Evolutionary conservation across 129 eudicot genomes (phyloP).

Genomic region (Mikania micrantha): DNA sequence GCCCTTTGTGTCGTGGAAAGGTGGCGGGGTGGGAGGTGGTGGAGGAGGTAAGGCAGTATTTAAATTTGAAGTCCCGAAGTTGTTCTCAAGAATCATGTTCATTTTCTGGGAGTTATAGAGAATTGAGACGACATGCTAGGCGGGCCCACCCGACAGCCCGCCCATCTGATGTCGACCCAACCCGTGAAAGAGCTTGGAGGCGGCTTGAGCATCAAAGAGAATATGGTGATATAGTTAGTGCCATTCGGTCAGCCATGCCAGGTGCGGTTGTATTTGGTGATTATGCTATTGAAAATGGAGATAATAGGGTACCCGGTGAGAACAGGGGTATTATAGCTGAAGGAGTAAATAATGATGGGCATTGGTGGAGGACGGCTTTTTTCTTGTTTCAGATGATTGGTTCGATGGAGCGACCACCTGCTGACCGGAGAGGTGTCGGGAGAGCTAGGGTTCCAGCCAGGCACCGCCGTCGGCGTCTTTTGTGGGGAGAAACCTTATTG

Average conservation of each 20-base stretch:
- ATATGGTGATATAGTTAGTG: conserved; percentile 82
- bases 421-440: conserved; percentile 49
- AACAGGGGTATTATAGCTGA: conserved; percentile 44
- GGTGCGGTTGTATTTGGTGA: conserved; percentile 81
- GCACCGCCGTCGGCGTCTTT: conserved; percentile 44
- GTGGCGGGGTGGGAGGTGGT: conserved; percentile 71
- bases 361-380: conserved; percentile 56
- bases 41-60: conserved; percentile 67
- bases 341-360: conserved; percentile 31
- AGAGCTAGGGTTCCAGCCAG: conserved; percentile 55
- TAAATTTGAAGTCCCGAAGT: conserved; percentile 61
- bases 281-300: conserved; percentile 67
- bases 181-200: conserved; percentile 80
- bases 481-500: conserved; percentile 79
- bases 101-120: conserved; percentile 69
- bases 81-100: conserved; percentile 85
- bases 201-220: conserved; percentile 77
- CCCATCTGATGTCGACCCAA: conserved; percentile 80
- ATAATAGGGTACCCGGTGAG: conserved; percentile 32
- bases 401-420: conserved; percentile 43
- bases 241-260: conserved; percentile 84
- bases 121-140: conserved; percentile 82
- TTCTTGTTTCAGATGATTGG: conserved; percentile 81
- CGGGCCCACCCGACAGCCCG: conserved; percentile 78
- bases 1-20: conserved; percentile 88